These are phyloP conservation scores for Paracoccidioides lutzii DNA, from an alignment of 2,329 filamentous ascomycete species.

Conservation along the genomic window DNA sequence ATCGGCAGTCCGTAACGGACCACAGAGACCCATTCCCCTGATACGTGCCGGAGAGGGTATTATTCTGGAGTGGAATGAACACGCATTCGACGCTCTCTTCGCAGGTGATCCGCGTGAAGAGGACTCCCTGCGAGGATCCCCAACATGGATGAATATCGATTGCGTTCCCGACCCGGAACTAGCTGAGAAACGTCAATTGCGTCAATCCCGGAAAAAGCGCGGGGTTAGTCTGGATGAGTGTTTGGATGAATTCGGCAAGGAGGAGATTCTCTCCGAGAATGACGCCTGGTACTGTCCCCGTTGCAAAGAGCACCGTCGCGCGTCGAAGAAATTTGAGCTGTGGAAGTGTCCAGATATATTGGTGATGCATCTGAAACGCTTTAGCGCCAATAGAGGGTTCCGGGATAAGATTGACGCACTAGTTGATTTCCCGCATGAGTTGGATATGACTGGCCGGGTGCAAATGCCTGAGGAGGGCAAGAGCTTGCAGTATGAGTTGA, in stretches of 20 bases:
- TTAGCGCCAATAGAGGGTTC: constrained; percentile 69
- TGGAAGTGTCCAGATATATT: constrained; percentile 96
- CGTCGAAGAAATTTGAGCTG: constrained; percentile 91
- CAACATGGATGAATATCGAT: constrained; percentile 44
- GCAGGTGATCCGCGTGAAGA: constrained; percentile 27
- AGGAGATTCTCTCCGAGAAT: constrained; percentile 84
- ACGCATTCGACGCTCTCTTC: constrained; percentile 62
- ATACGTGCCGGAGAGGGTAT: constrained; percentile 74
- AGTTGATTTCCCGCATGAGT: constrained; percentile 79
- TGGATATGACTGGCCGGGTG: constrained; percentile 71
- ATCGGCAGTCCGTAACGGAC: background rate
- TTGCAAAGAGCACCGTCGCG: constrained; percentile 85
- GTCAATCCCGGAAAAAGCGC: constrained; percentile 53
- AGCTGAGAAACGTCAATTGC: constrained; percentile 47
- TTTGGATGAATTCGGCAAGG: constrained; percentile 84
- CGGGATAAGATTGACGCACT: constrained; percentile 83
- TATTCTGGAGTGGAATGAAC: constrained; percentile 69
- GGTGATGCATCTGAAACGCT: constrained; percentile 88
- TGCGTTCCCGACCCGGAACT: constrained; percentile 51
- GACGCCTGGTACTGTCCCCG: constrained; percentile 96
- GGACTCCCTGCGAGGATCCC: constrained; percentile 44
- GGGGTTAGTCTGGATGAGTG: constrained; percentile 83
- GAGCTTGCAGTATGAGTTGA: constrained; percentile 76
- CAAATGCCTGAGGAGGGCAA: constrained; percentile 70
- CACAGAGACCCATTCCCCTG: constrained; percentile 35